These are phyloP conservation scores for Bidens hawaiensis DNA, from an alignment of 140 eudicot species.

Conservation along the genomic window DNA sequence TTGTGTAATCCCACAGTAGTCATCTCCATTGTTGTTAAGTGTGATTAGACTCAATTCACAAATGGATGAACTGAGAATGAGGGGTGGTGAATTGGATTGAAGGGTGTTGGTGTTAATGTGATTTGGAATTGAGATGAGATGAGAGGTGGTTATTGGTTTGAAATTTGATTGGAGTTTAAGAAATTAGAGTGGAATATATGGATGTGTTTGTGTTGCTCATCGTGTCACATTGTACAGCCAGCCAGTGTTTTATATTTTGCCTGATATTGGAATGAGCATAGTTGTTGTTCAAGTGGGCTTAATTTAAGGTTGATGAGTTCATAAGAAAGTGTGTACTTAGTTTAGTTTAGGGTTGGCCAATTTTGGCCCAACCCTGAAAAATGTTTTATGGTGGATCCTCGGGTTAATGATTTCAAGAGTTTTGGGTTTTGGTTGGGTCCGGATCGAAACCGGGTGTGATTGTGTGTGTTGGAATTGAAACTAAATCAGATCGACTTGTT, in stretches of 20 bases:
- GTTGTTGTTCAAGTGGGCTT: neutral
- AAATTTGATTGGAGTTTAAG: neutral
- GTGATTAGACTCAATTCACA: conserved; percentile 12
- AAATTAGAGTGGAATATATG: conserved; percentile 9
- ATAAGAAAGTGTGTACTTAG: neutral
- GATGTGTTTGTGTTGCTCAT: conserved; percentile 2
- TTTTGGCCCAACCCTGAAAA: neutral
- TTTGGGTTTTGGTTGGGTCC: neutral
- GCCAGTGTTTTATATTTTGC: conserved; percentile 19
- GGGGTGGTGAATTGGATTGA: conserved; percentile 15
- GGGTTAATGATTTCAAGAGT: neutral
- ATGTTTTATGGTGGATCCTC: neutral
- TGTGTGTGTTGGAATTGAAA: too few species aligned
- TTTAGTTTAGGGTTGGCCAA: neutral
- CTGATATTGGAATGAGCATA: neutral
- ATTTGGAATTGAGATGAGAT: conserved; percentile 15
- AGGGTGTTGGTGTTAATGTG: neutral
- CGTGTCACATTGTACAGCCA: conserved; percentile 24
- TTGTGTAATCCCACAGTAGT: conserved; percentile 37
- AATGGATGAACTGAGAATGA: conserved; percentile 25
- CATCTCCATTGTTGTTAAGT: conserved; percentile 54
- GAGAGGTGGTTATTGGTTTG: conserved; percentile 10
- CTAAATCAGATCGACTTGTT: too few species aligned
- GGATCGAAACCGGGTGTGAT: neutral
- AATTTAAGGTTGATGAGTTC: neutral